A percentile compares a stretch with the other conserved stretches of the same genome.
These are phyloP conservation scores for Helotiales sp. DNA, from an alignment of 2,329 filamentous ascomycete genomes.

Conservation along the genomic window DNA sequence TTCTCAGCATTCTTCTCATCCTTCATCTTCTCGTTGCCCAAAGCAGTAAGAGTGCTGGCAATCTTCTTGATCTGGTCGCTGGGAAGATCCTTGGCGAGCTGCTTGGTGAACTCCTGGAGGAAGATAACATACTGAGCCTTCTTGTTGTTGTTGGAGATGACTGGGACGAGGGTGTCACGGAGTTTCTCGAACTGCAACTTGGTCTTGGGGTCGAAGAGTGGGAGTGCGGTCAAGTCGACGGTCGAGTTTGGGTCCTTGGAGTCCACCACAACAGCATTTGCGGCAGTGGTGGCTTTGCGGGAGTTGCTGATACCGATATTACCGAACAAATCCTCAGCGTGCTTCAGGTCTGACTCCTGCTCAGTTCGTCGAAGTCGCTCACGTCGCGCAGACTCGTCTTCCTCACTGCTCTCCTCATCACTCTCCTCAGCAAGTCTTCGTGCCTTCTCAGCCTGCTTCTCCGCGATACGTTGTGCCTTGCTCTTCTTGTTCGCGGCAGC, in stretches of 20 bases:
- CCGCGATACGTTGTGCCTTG: conserved; percentile 84
- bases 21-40: conserved; percentile 98
- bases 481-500: conserved; percentile 90
- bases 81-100: conserved; percentile 82
- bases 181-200: conserved; percentile 86
- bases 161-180: conserved; percentile 77
- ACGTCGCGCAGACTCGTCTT: conserved; percentile 74
- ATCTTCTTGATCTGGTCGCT: conserved; percentile 98
- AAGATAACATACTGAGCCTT: conserved; percentile 91
- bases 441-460: conserved; percentile 68
- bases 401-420: conserved; percentile 63
- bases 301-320: conserved; percentile 68
- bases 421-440: conserved; percentile 59
- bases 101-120: conserved; percentile 88
- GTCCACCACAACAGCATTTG: conserved; percentile 71
- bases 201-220: conserved; percentile 86
- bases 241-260: conserved; percentile 75
- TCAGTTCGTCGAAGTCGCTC: conserved; percentile 79
- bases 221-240: conserved; percentile 78
- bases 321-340: conserved; percentile 91
- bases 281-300: conserved; percentile 70
- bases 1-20: conserved; percentile 96
- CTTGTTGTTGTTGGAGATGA: conserved; percentile 76
- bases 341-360: conserved; percentile 84
- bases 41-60: conserved; percentile 81